Evolutionary conservation across 495 filamentous ascomycete genomes (phyloP).

Genomic region (Penicillium ochrochloron): DNA sequence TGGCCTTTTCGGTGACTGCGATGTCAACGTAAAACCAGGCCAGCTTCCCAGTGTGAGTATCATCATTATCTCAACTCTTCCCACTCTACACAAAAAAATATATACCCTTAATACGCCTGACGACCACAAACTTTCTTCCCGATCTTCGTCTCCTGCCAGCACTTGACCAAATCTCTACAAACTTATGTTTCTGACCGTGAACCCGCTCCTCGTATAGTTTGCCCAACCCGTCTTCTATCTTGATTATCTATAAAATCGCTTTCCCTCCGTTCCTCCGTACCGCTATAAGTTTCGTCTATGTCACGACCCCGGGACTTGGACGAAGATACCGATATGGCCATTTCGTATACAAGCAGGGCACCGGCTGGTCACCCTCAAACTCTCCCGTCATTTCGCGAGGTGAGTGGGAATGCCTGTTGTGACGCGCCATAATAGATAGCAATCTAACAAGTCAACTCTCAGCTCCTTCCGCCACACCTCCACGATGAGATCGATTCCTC

Average conservation of each 20-base stretch:
- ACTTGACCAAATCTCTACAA: background rate
- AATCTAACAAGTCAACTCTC: background rate
- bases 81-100: background rate
- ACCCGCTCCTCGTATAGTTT: slow-evolving; percentile 3
- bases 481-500: slow-evolving; percentile 55
- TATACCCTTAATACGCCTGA: background rate
- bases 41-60: slow-evolving; percentile 27
- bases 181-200: background rate
- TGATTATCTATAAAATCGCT: background rate
- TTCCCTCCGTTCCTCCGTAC: background rate
- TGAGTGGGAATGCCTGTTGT: slow-evolving; percentile 24
- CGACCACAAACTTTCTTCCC: background rate
- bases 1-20: slow-evolving; percentile 22
- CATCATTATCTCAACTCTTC: background rate
- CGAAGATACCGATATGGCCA: slow-evolving; percentile 51
- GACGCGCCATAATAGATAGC: background rate
- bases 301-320: slow-evolving; percentile 43
- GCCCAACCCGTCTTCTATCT: background rate
- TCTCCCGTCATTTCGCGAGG: slow-evolving; percentile 53
- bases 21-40: slow-evolving; percentile 38
- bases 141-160: background rate
- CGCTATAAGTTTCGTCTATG: slow-evolving; percentile 37
- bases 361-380: slow-evolving; percentile 44
- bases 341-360: slow-evolving; percentile 47
- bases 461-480: slow-evolving; percentile 53